Percentiles rank a stretch among this genome's conserved stretches.
phyloP scores from a whole-genome alignment of 1,139 yeast genomes.

The Pichia sp. region DNA sequence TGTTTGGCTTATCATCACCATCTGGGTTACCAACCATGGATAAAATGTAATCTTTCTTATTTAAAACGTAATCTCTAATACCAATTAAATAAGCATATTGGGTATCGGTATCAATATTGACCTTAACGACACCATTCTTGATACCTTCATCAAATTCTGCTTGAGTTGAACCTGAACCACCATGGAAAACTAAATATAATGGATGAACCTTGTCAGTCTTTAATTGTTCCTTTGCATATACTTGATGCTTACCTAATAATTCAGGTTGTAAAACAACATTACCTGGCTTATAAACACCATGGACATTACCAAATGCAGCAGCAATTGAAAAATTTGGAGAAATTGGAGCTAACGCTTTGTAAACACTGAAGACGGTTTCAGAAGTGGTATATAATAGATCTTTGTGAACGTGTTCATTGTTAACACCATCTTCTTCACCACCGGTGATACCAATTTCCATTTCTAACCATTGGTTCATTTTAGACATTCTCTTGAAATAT shows the following conservation, averaged over 20 bases:
- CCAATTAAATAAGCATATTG: slow-evolving; percentile 96
- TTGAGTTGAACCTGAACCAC: slow-evolving; percentile 98
- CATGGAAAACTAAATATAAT: slow-evolving; percentile 98
- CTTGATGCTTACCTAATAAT: slow-evolving; percentile 94
- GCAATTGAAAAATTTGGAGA: slow-evolving; percentile 99
- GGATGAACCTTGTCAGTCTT: slow-evolving; percentile 59
- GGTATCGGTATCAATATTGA: slow-evolving; percentile 98
- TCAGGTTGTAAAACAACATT: slow-evolving; percentile 91
- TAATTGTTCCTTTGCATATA: slow-evolving; percentile 61
- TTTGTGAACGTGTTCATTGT: slow-evolving; percentile 89
- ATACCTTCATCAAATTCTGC: slow-evolving; percentile 89
- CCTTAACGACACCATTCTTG: slow-evolving; percentile 93
- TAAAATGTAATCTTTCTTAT: slow-evolving; percentile 90
- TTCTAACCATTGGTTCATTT: slow-evolving; percentile 96
- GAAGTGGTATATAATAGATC: slow-evolving; percentile 90
- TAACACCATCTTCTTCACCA: slow-evolving; percentile 99
- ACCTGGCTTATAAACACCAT: slow-evolving; percentile 99
- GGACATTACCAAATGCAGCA: slow-evolving; percentile 99
- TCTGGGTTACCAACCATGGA: slow-evolving; percentile 98
- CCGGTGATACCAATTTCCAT: slow-evolving; percentile 99
- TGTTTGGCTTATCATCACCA: slow-evolving; percentile 97
- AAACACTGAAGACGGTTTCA: slow-evolving; percentile 87
- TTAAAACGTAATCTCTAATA: slow-evolving; percentile 93
- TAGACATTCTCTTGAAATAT: slow-evolving; percentile 92
- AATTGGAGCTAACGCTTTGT: slow-evolving; percentile 84